Percentiles rank a stretch among this genome's conserved stretches.
Evolutionary conservation across 2,329 filamentous ascomycete species (phyloP).

Genomic region (Botrytis byssoidea): DNA sequence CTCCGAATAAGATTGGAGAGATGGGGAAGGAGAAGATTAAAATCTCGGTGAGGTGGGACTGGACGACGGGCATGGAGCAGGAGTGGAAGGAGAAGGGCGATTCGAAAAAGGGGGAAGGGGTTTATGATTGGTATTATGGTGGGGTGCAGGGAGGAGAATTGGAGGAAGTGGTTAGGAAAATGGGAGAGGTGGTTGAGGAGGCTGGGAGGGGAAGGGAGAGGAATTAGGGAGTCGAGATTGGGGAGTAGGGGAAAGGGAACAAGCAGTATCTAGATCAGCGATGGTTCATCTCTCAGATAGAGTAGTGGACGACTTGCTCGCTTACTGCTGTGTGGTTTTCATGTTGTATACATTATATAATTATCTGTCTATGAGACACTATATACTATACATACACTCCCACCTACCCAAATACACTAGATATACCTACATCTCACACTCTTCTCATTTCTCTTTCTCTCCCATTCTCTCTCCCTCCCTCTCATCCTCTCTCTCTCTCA

Average conservation of each 20-base stretch:
- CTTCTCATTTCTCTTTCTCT: too few relatives aligned
- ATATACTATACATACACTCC: too few relatives aligned
- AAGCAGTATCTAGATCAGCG: too few relatives aligned
- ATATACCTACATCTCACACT: too few relatives aligned
- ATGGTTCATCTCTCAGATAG: too few relatives aligned
- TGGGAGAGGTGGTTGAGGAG: constrained; percentile 30
- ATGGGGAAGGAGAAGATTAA: constrained; percentile 2
- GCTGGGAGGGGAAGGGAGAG: constrained; percentile 24
- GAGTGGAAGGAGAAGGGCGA: constrained; percentile 20
- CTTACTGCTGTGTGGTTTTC: not conserved
- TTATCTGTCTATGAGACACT: too few relatives aligned
- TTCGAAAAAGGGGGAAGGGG: constrained; percentile 25
- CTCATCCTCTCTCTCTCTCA: too few relatives aligned
- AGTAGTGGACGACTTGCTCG: not conserved
- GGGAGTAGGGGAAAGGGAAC: too few relatives aligned
- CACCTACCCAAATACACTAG: too few relatives aligned
- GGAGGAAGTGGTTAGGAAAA: constrained; percentile 27
- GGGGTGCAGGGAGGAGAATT: constrained; percentile 24
- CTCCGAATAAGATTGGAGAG: not conserved
- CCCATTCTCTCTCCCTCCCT: too few relatives aligned
- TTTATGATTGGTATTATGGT: constrained; percentile 32
- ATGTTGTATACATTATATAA: not conserved
- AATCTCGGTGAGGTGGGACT: constrained; percentile 11
- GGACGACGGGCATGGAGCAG: constrained; percentile 18
- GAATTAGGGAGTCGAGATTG: not conserved